Percentiles rank a stretch among this genome's conserved stretches.
Evolutionary conservation across 108 stramenopile species (phyloP).

Genomic region (Fistulifera solaris): DNA sequence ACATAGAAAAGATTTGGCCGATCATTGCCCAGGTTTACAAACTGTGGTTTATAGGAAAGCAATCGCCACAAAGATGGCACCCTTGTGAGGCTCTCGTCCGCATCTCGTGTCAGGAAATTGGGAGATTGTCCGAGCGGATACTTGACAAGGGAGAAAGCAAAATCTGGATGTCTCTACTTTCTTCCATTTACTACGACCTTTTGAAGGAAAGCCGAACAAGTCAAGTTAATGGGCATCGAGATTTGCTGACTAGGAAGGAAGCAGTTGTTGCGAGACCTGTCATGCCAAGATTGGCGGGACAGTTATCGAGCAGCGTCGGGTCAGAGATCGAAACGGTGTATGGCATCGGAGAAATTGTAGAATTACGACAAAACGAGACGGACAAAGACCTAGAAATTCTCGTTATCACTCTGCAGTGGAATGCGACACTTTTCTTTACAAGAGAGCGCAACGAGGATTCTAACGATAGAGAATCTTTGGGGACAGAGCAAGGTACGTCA

Average conservation of each 20-base stretch:
- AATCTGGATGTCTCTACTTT: constrained; percentile 1
- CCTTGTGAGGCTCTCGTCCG: constrained; percentile 81
- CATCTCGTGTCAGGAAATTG: constrained; percentile 52
- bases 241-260: background rate
- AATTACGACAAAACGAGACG: too few relatives aligned
- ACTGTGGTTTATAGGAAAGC: constrained; percentile 49
- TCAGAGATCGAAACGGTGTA: too few relatives aligned
- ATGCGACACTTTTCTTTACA: too few relatives aligned
- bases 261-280: background rate
- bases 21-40: constrained; percentile 30
- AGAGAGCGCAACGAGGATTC: too few relatives aligned
- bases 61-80: constrained; percentile 31
- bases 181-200: background rate
- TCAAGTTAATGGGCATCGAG: background rate
- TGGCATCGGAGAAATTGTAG: too few relatives aligned
- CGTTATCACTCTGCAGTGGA: too few relatives aligned
- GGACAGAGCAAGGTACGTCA: too few relatives aligned
- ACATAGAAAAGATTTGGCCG: constrained; percentile 49
- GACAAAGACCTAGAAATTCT: too few relatives aligned
- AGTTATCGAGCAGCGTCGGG: too few relatives aligned
- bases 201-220: background rate
- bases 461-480: background rate
- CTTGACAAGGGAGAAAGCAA: constrained; percentile 5
- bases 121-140: constrained; percentile 30
- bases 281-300: too few relatives aligned